phyloP scores from a whole-genome alignment of 2,329 filamentous ascomycete species.

The Xenosphaeropsis pyriputrescens region DNA sequence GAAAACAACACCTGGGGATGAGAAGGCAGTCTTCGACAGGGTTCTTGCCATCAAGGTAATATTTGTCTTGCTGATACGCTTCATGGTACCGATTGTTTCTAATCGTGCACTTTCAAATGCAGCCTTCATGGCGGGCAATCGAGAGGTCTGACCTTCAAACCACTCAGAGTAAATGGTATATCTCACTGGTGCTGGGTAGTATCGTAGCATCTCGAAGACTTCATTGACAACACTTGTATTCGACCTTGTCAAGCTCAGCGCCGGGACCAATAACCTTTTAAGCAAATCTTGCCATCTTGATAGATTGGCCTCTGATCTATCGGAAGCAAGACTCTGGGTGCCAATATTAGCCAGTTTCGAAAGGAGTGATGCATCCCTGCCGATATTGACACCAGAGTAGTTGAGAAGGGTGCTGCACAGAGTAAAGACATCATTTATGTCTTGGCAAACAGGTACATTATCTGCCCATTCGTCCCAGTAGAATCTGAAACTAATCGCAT shows the following conservation, averaged over 20 bases:
- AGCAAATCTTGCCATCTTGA: conserved; percentile 75
- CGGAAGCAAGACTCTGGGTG: conserved; percentile 54
- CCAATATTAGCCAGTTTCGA: conserved; percentile 81
- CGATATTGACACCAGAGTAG: conserved; percentile 76
- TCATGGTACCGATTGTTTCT: conserved; percentile 76
- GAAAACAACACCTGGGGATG: conserved; percentile 85
- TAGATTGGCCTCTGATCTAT: conserved; percentile 55
- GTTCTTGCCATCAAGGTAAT: conserved; percentile 73
- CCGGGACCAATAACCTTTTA: conserved; percentile 71
- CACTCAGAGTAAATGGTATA: conserved; percentile 91
- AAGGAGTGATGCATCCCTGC: conserved; percentile 64
- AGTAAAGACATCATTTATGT: conserved; percentile 77
- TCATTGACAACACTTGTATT: conserved; percentile 79
- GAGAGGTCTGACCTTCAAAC: conserved; percentile 67
- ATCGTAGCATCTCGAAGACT: conserved; percentile 68
- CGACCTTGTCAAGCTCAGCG: conserved; percentile 70
- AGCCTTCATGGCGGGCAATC: conserved; percentile 60
- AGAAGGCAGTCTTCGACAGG: conserved; percentile 82
- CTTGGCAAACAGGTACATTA: conserved; percentile 83
- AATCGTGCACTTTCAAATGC: conserved; percentile 65
- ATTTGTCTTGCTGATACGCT: conserved; percentile 80
- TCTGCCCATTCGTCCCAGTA: conserved; percentile 98
- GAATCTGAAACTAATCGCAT: conserved; percentile 66
- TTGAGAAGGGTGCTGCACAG: conserved; percentile 77
- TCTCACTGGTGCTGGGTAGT: conserved; percentile 61